These are phyloP conservation scores for Irpex sp. DNA, from an alignment of 1,284 basidiomycete species.

Conservation along the genomic window DNA sequence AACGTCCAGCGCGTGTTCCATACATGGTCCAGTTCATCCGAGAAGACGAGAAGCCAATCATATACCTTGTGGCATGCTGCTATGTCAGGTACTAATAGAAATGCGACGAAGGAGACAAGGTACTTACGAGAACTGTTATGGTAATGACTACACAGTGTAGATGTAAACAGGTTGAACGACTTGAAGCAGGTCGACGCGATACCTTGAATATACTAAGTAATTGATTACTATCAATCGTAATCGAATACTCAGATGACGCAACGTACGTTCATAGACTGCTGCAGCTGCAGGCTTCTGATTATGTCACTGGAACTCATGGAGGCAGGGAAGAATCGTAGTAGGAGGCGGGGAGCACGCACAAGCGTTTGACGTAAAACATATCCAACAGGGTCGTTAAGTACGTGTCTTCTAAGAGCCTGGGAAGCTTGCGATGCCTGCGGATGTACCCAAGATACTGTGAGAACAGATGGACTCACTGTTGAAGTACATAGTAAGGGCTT, in stretches of 20 bases:
- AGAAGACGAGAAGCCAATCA: not conserved
- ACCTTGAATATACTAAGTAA: not conserved
- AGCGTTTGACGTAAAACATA: not conserved
- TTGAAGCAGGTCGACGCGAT: not conserved
- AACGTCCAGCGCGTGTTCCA: constrained; percentile 22
- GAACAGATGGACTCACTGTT: no score
- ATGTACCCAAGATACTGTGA: no score
- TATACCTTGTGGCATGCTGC: not conserved
- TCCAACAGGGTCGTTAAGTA: no score
- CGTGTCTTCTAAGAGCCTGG: no score
- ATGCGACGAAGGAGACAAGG: not conserved
- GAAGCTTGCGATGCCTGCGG: no score
- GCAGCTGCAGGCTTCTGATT: not conserved
- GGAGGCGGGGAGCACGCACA: not conserved
- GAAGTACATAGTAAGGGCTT: no score
- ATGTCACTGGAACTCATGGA: not conserved
- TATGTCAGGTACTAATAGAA: not conserved
- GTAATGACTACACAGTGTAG: not conserved
- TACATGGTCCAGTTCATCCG: not conserved
- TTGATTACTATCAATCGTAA: no score
- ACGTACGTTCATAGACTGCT: not conserved
- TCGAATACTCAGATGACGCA: not conserved
- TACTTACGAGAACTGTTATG: not conserved
- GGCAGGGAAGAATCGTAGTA: not conserved
- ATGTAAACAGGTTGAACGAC: not conserved